Conservation (phyloP, 176 grass and related monocot species). For the Panicum miliaceum region DNA sequence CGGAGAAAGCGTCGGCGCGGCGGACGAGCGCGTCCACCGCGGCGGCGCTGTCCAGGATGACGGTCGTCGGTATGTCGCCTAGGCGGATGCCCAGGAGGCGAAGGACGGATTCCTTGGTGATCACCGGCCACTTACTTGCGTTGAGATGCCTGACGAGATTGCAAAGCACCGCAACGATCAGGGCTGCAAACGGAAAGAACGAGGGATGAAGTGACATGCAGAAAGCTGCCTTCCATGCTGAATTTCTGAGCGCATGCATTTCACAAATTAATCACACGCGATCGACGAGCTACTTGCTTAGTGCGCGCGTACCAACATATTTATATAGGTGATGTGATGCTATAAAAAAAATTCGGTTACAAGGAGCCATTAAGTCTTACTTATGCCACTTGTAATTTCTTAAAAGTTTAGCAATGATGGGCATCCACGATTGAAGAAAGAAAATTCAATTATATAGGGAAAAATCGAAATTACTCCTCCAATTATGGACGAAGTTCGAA, state of each 20-base stretch:
- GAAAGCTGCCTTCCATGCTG: background rate
- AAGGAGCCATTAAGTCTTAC: too few species aligned
- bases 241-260: background rate
- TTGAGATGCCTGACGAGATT: background rate
- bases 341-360: too few species aligned
- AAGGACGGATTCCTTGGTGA: constrained; percentile 13
- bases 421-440: too few species aligned
- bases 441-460: too few species aligned
- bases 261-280: background rate
- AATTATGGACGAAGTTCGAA: too few species aligned
- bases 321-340: too few species aligned
- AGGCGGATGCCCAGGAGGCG: constrained; percentile 24
- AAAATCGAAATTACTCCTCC: too few species aligned
- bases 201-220: background rate
- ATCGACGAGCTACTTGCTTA: too few species aligned
- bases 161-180: background rate
- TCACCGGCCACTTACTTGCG: background rate
- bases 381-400: too few species aligned
- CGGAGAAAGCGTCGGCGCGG: constrained; percentile 37
- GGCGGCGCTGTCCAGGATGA: constrained; percentile 11
- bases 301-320: too few species aligned
- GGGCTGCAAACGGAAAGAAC: background rate
- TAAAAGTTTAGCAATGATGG: too few species aligned
- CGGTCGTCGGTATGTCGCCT: constrained; percentile 23
- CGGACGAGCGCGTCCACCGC: constrained; percentile 20